These are phyloP conservation scores for Agrocybe pediades DNA, from an alignment of 768 basidiomycete species.

Conservation along the genomic window DNA sequence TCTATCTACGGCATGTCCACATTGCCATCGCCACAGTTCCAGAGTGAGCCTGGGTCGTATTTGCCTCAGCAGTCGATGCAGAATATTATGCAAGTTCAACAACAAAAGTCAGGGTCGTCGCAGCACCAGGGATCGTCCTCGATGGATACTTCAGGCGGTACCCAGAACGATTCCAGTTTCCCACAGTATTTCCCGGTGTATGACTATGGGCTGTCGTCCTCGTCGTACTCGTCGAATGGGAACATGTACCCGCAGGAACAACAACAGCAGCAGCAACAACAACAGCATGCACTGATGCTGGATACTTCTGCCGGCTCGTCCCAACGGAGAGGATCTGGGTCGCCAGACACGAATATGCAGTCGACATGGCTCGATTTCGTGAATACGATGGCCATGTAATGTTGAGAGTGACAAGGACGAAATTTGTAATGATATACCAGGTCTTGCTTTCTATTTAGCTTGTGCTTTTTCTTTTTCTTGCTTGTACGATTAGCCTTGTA, in stretches of 20 bases:
- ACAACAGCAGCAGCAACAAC: background rate
- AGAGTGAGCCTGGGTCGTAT: constrained; percentile 35
- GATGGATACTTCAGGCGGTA: constrained; percentile 12
- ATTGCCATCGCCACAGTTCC: constrained; percentile 32
- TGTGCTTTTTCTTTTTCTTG: background rate
- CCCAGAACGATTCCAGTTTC: constrained; percentile 31
- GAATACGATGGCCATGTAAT: constrained; percentile 38
- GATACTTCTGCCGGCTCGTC: constrained; percentile 40
- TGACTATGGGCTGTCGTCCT: constrained; percentile 55
- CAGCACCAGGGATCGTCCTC: constrained; percentile 3
- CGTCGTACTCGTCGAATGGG: constrained; percentile 20
- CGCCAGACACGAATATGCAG: constrained; percentile 64
- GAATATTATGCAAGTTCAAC: constrained; percentile 21
- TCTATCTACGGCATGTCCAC: constrained; percentile 49
- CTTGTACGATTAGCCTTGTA: background rate
- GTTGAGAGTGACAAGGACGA: no score
- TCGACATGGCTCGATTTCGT: constrained; percentile 70
- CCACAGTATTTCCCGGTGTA: constrained; percentile 79
- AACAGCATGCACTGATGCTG: constrained; percentile 24
- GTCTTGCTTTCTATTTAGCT: background rate
- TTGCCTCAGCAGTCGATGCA: constrained; percentile 29
- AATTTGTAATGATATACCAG: no score
- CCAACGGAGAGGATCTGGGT: constrained; percentile 48
- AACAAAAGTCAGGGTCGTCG: constrained; percentile 21
- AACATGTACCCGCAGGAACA: constrained; percentile 16